These are phyloP conservation scores for Corynascus novoguineensis DNA, from an alignment of 495 filamentous ascomycete species.

Conservation along the genomic window DNA sequence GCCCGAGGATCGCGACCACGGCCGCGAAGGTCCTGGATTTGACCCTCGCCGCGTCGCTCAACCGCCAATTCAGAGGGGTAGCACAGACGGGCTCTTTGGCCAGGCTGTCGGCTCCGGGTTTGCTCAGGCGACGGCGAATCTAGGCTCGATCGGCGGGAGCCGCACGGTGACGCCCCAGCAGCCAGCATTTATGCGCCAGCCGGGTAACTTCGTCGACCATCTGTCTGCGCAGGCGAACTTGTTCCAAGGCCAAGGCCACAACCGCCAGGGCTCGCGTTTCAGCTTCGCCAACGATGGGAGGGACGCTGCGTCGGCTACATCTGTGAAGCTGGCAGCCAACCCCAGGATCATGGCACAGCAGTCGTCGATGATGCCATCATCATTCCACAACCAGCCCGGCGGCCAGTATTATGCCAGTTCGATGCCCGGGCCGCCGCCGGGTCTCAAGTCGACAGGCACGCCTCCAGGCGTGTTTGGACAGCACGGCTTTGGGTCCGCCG, in stretches of 20 bases:
- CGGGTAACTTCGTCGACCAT: slow-evolving; percentile 55
- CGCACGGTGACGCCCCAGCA: slow-evolving; percentile 81
- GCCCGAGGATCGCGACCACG: slow-evolving; percentile 66
- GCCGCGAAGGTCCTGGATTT: slow-evolving; percentile 48
- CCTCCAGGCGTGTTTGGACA: slow-evolving; percentile 82
- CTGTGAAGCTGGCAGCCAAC: slow-evolving; percentile 81
- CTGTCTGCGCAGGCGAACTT: slow-evolving; percentile 45
- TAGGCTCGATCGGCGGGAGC: slow-evolving; percentile 46
- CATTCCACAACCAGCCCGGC: slow-evolving; percentile 54
- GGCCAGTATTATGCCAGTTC: slow-evolving; percentile 59
- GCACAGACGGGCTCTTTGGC: slow-evolving; percentile 50
- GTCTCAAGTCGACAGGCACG: slow-evolving; percentile 88
- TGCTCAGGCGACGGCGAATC: slow-evolving; percentile 40
- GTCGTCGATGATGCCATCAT: slow-evolving; percentile 78
- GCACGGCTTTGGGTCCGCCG: slow-evolving; percentile 59
- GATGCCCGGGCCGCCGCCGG: slow-evolving; percentile 89
- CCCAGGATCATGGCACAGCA: slow-evolving; percentile 85
- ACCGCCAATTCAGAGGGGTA: slow-evolving; percentile 65
- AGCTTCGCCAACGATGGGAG: slow-evolving; percentile 74
- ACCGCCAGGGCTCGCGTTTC: slow-evolving; percentile 80
- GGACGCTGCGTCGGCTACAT: slow-evolving; percentile 48
- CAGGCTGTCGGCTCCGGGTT: slow-evolving; percentile 50
- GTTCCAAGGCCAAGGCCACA: slow-evolving; percentile 73
- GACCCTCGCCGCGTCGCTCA: slow-evolving; percentile 55
- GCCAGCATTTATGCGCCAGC: slow-evolving; percentile 58